Percentiles rank a stretch among this genome's conserved stretches.
These are phyloP conservation scores for Erythrophleum fordii DNA, from an alignment of 306 rosid species.

Conservation along the genomic window DNA sequence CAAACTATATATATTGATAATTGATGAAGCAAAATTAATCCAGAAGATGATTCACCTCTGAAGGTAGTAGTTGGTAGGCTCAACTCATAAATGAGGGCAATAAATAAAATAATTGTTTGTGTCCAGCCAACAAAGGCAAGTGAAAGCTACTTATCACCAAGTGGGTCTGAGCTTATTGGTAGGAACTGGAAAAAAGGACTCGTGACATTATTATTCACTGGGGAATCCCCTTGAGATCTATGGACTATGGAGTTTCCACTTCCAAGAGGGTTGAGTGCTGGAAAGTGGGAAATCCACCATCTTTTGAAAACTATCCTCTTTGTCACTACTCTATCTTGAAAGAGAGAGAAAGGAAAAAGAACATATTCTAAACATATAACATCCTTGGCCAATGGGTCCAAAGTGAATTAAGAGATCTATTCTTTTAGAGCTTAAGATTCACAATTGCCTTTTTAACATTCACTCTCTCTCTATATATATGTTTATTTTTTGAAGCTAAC, in stretches of 20 bases:
- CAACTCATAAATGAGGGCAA: background rate
- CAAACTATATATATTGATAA: too few species aligned
- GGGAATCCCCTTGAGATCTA: background rate
- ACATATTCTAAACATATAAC: background rate
- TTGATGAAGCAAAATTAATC: too few species aligned
- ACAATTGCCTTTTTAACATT: too few species aligned
- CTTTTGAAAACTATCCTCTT: background rate
- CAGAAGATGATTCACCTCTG: too few species aligned
- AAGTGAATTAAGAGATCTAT: background rate
- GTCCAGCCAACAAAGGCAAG: background rate
- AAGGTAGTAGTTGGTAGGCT: background rate
- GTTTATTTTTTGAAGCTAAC: too few species aligned
- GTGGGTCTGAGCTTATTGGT: too few species aligned
- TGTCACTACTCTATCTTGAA: background rate
- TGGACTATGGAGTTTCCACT: background rate
- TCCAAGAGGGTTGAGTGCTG: background rate
- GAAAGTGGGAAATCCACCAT: background rate
- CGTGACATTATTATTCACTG: background rate
- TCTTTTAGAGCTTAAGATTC: too few species aligned
- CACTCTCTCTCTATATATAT: too few species aligned
- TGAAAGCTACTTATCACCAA: background rate
- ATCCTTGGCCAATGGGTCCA: background rate
- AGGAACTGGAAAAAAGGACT: too few species aligned
- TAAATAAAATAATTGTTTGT: background rate
- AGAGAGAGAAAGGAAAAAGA: too few species aligned